Base-by-base conservation (phyloP, 306 rosid genomes). In the Vigna reflexopilosa region DNA sequence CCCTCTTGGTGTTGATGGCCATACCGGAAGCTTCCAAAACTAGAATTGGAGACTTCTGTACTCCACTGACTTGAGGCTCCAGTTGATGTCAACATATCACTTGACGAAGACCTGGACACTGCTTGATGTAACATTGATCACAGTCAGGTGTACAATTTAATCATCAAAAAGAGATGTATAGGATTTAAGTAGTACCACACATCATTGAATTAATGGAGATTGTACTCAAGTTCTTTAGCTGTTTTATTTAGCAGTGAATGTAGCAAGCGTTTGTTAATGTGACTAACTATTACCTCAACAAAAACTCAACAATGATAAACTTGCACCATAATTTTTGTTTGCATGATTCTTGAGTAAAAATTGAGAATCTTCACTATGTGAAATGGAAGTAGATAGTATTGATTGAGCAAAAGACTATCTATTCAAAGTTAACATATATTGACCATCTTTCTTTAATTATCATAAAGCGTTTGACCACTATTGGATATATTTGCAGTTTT, bases 41-140 rank as follows among this genome's bases (percentile, higher is more conserved):
- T 69, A 55, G 61, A 57, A 73, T 17, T 72, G 50, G 82, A 62
- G 22, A 67, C 38, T 49, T 79, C 70, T 3, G 28, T n/a, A 72
- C 55, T 70, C 28, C 61, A 48, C 9, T 40, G 71, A 79, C 45
- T 75, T 52, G 85, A 79, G 63, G 12, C 62, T 66, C 17, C 81
- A 14, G 19, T 28, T 67, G 57, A 61, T 20, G 77, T 34, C 34
- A 62, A 63, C 4, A 67, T 48, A 50, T 80, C 87, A 56, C 79
- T 86, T 68, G 85, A 86, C 40, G 78, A 73, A 73, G 85, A 80
- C 76, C 52, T 83, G 17, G 75, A 58, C 79, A 80, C 86, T 86
- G 77, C 69, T 30, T 66, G 15, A 71, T 66, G 51, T 15, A 78
- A n/a, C 70, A 81, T 73, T 51, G 10, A 4, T 70, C 51, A 76